Evolutionary conservation across 371 early-diverging fungal species (phyloP), one percentile per base, ranked within the genome.

Genomic region (Coemansia sp.): DNA sequence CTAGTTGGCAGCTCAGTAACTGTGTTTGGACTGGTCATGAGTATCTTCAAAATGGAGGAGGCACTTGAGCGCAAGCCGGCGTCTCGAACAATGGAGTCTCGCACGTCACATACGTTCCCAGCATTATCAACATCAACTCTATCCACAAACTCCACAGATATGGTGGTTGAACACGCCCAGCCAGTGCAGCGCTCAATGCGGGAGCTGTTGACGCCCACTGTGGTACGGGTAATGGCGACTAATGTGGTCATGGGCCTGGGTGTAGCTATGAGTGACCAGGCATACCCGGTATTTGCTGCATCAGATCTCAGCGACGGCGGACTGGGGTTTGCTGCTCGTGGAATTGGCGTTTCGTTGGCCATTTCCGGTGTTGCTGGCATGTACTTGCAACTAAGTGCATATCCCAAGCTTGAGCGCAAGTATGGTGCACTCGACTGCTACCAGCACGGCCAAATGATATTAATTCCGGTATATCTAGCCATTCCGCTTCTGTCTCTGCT

Each of bases 21-120:
- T 56, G 44, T 85, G 2, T 62, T 86, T 56, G 93, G 93, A 6
- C 84, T 88, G 25, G 55, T 88, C 0, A 75, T 90, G 23, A 92
- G 90, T 1, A 73, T 85, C 12, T 83, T 91, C 50, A 89, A 80
- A 59, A 77, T 95, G 37, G 86, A 93, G 50, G 96, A 96, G 73
- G 92, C 94, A 2, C 70, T 80, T 25, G 59, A 73, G 4, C 53
- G 55, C 40, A 42, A 63, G 64, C 64, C 64, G 7, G 20, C 44
- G 5, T n/a, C 7, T 9, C 58, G 25, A 33, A 59, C 67, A 0
- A 7, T 20, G 3, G 25, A 11, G 4, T 11, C 23, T 28, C 18
- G 39, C 2, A 28, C 40, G 14, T 14, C 47, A 11, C 64, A 73
- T 3, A 18, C 62, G 1, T n/a, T 58, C 3, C 28, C 28, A 28